Conservation (phyloP, 176 grass and related monocot genomes). For the Cocos nucifera region DNA sequence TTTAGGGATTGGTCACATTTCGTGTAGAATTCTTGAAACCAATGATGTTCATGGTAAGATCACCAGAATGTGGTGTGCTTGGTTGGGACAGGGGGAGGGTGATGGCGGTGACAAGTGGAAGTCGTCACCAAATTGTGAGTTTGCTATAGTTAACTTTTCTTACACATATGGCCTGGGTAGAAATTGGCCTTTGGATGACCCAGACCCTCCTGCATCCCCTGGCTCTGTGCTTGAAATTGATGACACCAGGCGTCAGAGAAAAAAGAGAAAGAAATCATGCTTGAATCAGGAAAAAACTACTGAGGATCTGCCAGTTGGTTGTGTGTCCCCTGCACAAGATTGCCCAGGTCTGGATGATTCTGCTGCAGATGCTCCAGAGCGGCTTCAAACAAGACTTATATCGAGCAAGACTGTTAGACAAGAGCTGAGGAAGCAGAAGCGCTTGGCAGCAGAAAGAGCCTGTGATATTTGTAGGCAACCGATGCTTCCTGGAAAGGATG, state of each 20-base stretch:
- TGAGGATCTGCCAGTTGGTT: conserved; percentile 46
- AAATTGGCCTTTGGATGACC: conserved; percentile 55
- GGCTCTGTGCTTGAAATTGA: conserved; percentile 83
- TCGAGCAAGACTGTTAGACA: conserved; percentile 58
- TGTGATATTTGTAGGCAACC: conserved; percentile 93
- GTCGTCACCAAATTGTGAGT: conserved; percentile 41
- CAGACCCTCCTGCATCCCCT: conserved; percentile 40
- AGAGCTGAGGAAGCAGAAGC: conserved; percentile 83
- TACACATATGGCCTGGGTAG: conserved; percentile 83
- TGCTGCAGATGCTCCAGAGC: conserved; percentile 14
- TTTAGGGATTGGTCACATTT: conserved; percentile 65
- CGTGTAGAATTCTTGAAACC: conserved; percentile 56
- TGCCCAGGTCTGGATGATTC: conserved; percentile 29
- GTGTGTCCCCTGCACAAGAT: conserved; percentile 16
- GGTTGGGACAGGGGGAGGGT: conserved; percentile 52
- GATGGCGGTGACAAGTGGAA: conserved; percentile 1
- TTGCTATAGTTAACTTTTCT: conserved; percentile 75
- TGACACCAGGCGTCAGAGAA: conserved; percentile 53
- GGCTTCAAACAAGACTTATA: conserved; percentile 39
- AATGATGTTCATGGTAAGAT: conserved; percentile 43
- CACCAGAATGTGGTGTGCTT: conserved; percentile 87
- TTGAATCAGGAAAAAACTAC: conserved; percentile 76
- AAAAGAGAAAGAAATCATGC: conserved; percentile 81
- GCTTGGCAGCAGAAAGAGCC: conserved; percentile 67
- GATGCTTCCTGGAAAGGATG: conserved; percentile 87